Evolutionary conservation across 2,329 filamentous ascomycete genomes (phyloP), one percentile per base, ranked within the genome.

Genomic region (Claviceps pusilla): DNA sequence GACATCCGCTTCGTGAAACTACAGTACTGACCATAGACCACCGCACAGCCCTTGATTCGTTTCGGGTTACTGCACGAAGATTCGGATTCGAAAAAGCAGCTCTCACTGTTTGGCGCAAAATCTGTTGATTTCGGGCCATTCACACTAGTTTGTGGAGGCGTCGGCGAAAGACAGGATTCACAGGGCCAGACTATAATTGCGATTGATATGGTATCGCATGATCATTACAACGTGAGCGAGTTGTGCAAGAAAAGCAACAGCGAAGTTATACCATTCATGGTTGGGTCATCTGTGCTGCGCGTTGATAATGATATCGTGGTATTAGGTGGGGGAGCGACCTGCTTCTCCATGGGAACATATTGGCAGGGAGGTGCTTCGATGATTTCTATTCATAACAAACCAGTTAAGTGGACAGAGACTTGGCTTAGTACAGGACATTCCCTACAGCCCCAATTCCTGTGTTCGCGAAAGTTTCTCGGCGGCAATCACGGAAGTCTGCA

Each of bases 271-370:
- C 88, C 88, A 12, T 73, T 95, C 6, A 74, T 95, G 51, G 74
- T 89, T 51, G 89, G 90, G 2, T 77, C 82, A 54, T 82, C 82
- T 4, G 71, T 77, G 7, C 67, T 77, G 14, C 64, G 70, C 33
- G 68, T 76, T 0, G 69, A 71, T 46, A 69, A 73, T 35, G 68
- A 76, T 19, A 61, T 89, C 3, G 62, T 87, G 10, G 70, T 94
- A 7, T 67, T 86, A 50, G 89, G 89, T 1, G 90, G 90, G 16
- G 90, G 89, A 42, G 88, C 86, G 16, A 87, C 89, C 0, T 95
- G 89, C 66, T 95, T 95, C 71, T 89, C 87, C 0, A 95, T 95
- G 76, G 89, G 89, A 1, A 87, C 86, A 7, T 89, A 80, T 62
- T 94, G 87, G 87, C 90, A 89, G 51, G 74, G 75, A 37, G 80